phyloP scores from a whole-genome alignment of 2,329 filamentous ascomycete genomes.

The Hypoxylon sp. region DNA sequence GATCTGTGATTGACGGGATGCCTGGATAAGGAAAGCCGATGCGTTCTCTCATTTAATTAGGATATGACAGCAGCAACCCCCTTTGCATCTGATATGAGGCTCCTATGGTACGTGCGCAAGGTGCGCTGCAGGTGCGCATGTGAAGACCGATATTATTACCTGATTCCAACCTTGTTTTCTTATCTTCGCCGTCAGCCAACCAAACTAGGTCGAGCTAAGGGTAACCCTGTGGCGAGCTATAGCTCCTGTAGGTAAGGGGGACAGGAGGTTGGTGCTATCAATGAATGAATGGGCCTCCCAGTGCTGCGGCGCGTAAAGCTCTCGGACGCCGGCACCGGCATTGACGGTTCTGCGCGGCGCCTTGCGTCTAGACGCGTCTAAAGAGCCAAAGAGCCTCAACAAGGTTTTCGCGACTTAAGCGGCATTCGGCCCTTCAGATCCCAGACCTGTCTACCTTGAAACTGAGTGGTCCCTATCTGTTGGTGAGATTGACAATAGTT shows the following conservation, averaged over 20 bases:
- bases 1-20: conserved; percentile 29
- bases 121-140: conserved; percentile 9
- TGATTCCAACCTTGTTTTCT: conserved; percentile 8
- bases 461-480: conserved; percentile 14
- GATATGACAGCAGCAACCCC: conserved; percentile 8
- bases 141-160: conserved; percentile 10
- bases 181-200: conserved; percentile 21
- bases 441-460: conserved; percentile 15
- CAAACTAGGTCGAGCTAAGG: conserved; percentile 5
- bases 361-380: conserved; percentile 36
- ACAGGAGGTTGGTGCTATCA: conserved; percentile 20
- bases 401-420: conserved; percentile 32
- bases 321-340: conserved; percentile 26
- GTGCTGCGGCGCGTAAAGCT: conserved; percentile 2
- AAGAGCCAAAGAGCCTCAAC: conserved; percentile 39
- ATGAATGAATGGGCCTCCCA: background rate
- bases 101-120: conserved; percentile 22
- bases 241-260: conserved; percentile 15
- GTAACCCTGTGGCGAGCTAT: conserved; percentile 1
- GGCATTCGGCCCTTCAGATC: conserved; percentile 40
- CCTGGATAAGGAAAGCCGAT: conserved; percentile 35
- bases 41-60: conserved; percentile 15
- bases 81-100: conserved; percentile 19
- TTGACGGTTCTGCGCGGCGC: conserved; percentile 21
- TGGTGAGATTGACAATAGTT: conserved; percentile 27